Percentiles rank a stretch among this genome's conserved stretches.
Evolutionary conservation across 2,329 filamentous ascomycete species (phyloP).

Genomic region (Colletotrichum chrysophilum): DNA sequence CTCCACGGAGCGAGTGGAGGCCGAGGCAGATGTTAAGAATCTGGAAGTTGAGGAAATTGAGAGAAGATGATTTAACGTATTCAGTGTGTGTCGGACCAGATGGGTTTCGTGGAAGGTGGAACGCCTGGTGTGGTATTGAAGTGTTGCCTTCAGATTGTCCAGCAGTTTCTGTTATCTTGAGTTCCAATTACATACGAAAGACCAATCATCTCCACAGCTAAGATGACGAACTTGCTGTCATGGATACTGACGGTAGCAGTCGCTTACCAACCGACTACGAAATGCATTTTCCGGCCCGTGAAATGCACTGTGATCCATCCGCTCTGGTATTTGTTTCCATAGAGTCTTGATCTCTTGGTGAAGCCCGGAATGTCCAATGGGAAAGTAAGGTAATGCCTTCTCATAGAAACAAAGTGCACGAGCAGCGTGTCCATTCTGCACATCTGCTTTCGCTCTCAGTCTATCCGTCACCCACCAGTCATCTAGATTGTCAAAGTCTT

Average conservation of each 20-base stretch:
- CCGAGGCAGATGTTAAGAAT: neutral
- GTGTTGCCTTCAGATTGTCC: neutral
- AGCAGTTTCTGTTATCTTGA: neutral
- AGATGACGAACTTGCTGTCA: neutral
- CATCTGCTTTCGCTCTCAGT: neutral
- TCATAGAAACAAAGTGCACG: neutral
- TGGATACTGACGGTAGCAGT: neutral
- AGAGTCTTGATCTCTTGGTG: neutral
- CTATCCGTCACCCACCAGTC: neutral
- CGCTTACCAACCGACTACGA: neutral
- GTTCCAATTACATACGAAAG: neutral
- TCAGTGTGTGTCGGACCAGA: neutral
- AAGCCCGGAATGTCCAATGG: neutral
- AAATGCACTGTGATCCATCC: neutral
- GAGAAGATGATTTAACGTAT: neutral
- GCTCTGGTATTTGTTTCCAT: neutral
- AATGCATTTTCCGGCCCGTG: neutral
- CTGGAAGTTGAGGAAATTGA: neutral
- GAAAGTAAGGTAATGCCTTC: neutral
- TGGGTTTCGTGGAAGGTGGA: no score
- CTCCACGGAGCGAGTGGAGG: neutral
- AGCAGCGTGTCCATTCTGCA: neutral
- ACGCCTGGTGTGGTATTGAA: neutral
- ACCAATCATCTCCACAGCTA: neutral
- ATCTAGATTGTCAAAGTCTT: neutral